A percentile compares a stretch with the other conserved stretches of the same genome.
Conservation (phyloP, 495 filamentous ascomycete species). For the Xylaria longipes region DNA sequence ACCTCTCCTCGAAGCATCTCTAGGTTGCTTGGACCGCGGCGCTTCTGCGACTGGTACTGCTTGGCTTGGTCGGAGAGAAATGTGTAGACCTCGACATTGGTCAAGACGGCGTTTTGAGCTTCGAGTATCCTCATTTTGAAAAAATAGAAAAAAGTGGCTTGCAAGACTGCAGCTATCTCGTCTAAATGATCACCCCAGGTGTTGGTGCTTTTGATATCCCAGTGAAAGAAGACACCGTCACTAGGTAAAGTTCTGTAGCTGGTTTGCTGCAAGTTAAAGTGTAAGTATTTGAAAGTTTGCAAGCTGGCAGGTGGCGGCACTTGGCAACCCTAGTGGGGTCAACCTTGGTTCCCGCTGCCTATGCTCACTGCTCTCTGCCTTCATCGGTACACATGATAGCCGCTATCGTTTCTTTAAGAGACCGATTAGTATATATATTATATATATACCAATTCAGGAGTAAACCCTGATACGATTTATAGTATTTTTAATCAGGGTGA, state of each 20-base stretch:
- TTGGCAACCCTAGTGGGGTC: no score
- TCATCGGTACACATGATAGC: no score
- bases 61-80: constrained; percentile 50
- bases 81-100: constrained; percentile 58
- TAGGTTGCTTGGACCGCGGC: constrained; percentile 49
- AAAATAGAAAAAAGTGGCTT: background rate
- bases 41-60: constrained; percentile 46
- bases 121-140: constrained; percentile 58
- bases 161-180: background rate
- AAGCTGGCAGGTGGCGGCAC: background rate
- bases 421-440: no score
- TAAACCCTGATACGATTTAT: no score
- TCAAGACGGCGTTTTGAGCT: constrained; percentile 51
- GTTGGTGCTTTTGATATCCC: background rate
- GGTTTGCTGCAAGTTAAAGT: background rate
- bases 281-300: background rate
- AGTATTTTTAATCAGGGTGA: no score
- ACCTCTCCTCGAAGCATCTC: constrained; percentile 45
- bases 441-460: no score
- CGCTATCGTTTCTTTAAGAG: no score
- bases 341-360: no score
- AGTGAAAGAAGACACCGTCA: background rate
- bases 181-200: background rate
- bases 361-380: no score
- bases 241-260: background rate